Base-by-base conservation (phyloP, 805 yeast species). In the Lipomyces sp. region DNA sequence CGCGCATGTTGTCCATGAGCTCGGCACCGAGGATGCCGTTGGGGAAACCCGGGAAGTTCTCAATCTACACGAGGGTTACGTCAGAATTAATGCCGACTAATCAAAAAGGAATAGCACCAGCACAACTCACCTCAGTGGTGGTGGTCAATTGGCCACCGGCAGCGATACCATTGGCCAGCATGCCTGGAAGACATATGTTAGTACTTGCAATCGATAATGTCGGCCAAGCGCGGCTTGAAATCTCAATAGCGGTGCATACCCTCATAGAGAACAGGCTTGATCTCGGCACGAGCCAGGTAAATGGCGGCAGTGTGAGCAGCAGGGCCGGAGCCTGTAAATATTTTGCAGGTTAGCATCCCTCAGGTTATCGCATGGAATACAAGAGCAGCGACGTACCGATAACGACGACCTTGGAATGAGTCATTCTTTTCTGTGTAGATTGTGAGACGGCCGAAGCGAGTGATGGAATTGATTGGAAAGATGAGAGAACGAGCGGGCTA, bases 251-350 rank as follows among this genome's bases (percentile, higher is more conserved):
- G n/a, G n/a, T 7, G 39, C 84, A 91, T 76, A 65, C 98, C 98
- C 74, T 93, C 98, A 73, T 89, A 93, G 63, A 93, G 71, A 28
- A 86, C 82, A 22, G 98, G 97, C 71, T 85, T 83, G 67, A 89
- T 81, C 76, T 93, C 98, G 38, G 98, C 98, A 72, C 98, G 84
- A 28, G 98, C 84, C 48, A 93, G 76, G 71, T 93, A 93, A 70
- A 93, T 87, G 60, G 98, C 98, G 45, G 98, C 98, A 39, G 98
- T 93, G 78, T 93, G 96, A 49, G 97, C 98, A 51, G 98, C 98
- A 50, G 98, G 98, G 63, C 98, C 98, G 48, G 97, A 90, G 39
- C 98, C 98, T 47, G 33, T 26, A 26, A 26, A 7, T n/a, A n/a
- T n/a, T n/a, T n/a, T n/a, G n/a, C n/a, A n/a, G n/a, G n/a, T n/a